Conservation (phyloP, 768 basidiomycete genomes). For the Trametes punicea region DNA sequence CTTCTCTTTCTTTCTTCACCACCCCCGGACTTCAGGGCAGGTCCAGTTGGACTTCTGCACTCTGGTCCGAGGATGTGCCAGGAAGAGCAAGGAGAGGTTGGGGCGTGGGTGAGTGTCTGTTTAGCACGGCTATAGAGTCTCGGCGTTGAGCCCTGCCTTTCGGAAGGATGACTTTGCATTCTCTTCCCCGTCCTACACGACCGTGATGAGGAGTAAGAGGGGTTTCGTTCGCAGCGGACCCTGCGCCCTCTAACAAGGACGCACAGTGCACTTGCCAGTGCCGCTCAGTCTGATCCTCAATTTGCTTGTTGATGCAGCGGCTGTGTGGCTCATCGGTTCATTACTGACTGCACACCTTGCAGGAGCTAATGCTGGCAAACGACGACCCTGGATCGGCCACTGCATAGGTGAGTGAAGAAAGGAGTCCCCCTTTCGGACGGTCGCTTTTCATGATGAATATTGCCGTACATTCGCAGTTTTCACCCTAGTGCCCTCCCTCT, state of each 20-base stretch:
- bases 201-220: slow-evolving; percentile 80
- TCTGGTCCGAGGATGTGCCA: slow-evolving; percentile 13
- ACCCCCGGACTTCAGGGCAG: slow-evolving; percentile 40
- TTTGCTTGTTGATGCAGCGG: no score
- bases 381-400: no score
- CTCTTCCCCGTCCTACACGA: slow-evolving; percentile 93
- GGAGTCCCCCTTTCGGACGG: neutral
- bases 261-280: slow-evolving; percentile 86
- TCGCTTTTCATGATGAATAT: slow-evolving; percentile 40
- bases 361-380: neutral
- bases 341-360: neutral
- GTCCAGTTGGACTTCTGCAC: slow-evolving; percentile 25
- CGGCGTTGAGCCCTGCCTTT: neutral
- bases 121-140: neutral
- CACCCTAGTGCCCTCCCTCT: slow-evolving; percentile 64
- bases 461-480: slow-evolving; percentile 84
- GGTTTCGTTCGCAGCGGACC: slow-evolving; percentile 76
- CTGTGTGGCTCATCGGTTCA: no score
- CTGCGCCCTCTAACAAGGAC: slow-evolving; percentile 49
- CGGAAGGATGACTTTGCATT: slow-evolving; percentile 65
- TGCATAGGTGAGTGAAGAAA: neutral
- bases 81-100: neutral
- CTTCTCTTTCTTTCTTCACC: slow-evolving; percentile 37
- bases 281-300: slow-evolving; percentile 46
- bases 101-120: slow-evolving; percentile 6